phyloP scores from a whole-genome alignment of 495 filamentous ascomycete species.

The Rostrohypoxylon terebratum region DNA sequence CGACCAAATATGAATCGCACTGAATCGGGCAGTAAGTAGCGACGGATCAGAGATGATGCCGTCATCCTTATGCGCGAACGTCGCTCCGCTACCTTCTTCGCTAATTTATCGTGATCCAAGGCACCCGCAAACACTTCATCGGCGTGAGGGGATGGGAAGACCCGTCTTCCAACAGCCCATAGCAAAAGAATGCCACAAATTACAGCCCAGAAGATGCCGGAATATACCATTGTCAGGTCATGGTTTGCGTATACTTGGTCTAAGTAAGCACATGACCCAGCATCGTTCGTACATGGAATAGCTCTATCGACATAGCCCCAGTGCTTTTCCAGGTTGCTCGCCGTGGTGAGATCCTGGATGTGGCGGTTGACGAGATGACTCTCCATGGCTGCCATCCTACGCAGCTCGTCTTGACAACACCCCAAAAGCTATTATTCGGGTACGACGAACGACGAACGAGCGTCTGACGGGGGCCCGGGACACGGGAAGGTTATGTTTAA shows the following conservation, averaged over 20 bases:
- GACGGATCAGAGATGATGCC: conserved; percentile 50
- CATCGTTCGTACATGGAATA: conserved; percentile 69
- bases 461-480: conserved; percentile 11
- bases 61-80: conserved; percentile 44
- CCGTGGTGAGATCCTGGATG: conserved; percentile 57
- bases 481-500: conserved; percentile 24
- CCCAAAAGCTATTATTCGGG: conserved; percentile 9
- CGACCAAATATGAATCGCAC: conserved; percentile 52
- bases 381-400: conserved; percentile 34
- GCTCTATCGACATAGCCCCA: conserved; percentile 71
- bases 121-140: conserved; percentile 51
- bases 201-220: conserved; percentile 69
- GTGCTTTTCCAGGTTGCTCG: conserved; percentile 60
- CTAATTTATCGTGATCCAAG: conserved; percentile 23
- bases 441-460: conserved; percentile 26
- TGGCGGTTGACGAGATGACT: conserved; percentile 38
- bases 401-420: background rate
- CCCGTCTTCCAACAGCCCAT: conserved; percentile 56
- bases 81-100: conserved; percentile 25
- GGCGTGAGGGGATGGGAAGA: conserved; percentile 53
- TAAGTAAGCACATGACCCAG: conserved; percentile 72
- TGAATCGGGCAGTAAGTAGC: conserved; percentile 59
- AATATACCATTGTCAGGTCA: conserved; percentile 69
- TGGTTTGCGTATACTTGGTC: conserved; percentile 71
- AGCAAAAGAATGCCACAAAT: conserved; percentile 64